A percentile compares a stretch with the other conserved stretches of the same genome.
These are phyloP conservation scores for Candida dubliniensis DNA, from an alignment of 1,139 yeast species.

Conservation along the genomic window DNA sequence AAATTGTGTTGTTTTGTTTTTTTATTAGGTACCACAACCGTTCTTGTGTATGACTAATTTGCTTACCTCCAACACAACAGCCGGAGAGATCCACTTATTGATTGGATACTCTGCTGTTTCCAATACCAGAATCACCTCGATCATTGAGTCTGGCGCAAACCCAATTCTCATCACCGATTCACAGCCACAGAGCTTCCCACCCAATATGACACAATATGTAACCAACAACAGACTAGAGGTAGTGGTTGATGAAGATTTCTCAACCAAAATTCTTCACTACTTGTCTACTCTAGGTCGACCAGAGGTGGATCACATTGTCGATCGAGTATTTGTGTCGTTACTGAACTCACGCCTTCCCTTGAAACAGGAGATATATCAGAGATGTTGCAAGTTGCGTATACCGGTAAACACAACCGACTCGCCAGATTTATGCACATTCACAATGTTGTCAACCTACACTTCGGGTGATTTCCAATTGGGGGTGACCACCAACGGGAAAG, in stretches of 20 bases:
- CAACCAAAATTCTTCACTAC: not conserved
- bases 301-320: conserved; percentile 65
- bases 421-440: conserved; percentile 71
- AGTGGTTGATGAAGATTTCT: conserved; percentile 1
- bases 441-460: conserved; percentile 67
- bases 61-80: conserved; percentile 51
- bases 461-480: conserved; percentile 82
- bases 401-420: conserved; percentile 82
- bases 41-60: conserved; percentile 29
- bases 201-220: conserved; percentile 21
- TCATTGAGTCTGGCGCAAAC: conserved; percentile 56
- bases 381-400: conserved; percentile 62
- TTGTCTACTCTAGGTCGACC: conserved; percentile 52
- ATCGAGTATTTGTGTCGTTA: conserved; percentile 67
- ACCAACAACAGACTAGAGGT: conserved; percentile 27
- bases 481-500: conserved; percentile 84
- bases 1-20: no score
- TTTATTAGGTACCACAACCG: not conserved
- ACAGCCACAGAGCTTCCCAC: conserved; percentile 21
- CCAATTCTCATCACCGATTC: conserved; percentile 48
- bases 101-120: conserved; percentile 57
- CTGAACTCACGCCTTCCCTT: conserved; percentile 25
- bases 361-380: conserved; percentile 42
- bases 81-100: conserved; percentile 58
- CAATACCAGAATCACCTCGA: conserved; percentile 48